Evolutionary conservation across 1,284 basidiomycete species (phyloP).

Genomic region (Irpex sp.): DNA sequence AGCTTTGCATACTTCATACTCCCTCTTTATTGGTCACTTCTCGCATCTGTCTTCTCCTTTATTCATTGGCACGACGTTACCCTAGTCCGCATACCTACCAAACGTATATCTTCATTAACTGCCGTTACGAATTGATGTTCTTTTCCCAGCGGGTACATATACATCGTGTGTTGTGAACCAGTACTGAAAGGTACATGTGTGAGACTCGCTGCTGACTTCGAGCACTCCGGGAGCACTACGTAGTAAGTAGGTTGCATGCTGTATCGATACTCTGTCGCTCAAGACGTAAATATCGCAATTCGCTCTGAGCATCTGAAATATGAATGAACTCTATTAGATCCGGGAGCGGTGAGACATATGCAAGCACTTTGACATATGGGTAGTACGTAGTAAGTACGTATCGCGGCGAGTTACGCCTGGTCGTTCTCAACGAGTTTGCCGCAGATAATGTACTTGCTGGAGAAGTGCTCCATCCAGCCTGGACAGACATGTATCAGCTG

Average conservation of each 20-base stretch:
- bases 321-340: too few species aligned
- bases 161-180: neutral
- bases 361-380: too few species aligned
- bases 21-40: constrained; percentile 34
- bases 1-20: constrained; percentile 29
- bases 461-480: constrained; percentile 91
- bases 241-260: too few species aligned
- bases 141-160: neutral
- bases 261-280: too few species aligned
- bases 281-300: too few species aligned
- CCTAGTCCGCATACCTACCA: constrained; percentile 30
- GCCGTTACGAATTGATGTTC: constrained; percentile 6
- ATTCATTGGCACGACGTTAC: constrained; percentile 30
- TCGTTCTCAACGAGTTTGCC: constrained; percentile 81
- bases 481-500: neutral
- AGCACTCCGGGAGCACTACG: too few species aligned
- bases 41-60: constrained; percentile 14
- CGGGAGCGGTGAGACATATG: too few species aligned
- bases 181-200: neutral
- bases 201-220: too few species aligned
- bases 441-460: constrained; percentile 83
- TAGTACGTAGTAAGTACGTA: neutral
- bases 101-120: constrained; percentile 9
- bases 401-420: constrained; percentile 14
- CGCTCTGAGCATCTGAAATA: too few species aligned